Percentiles rank a stretch among this genome's conserved stretches.
Evolutionary conservation across 352 stramenopile genomes (phyloP).

Genomic region (Phytophthora colocasiae): DNA sequence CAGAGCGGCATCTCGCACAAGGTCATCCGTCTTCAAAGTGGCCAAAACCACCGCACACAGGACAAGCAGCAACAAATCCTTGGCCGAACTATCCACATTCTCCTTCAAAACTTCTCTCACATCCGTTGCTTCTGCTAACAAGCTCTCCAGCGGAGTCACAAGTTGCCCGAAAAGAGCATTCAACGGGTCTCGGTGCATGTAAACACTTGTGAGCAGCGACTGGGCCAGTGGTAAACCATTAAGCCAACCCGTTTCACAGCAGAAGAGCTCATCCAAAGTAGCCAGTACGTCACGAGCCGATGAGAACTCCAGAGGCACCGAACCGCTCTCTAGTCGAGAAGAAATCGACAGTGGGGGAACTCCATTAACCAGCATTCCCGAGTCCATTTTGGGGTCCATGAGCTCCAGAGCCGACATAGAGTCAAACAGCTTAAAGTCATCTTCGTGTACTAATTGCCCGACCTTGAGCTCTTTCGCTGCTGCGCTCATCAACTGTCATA

Average conservation of each 20-base stretch:
- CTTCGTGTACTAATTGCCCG: slow-evolving; percentile 78
- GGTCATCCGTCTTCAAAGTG: slow-evolving; percentile 77
- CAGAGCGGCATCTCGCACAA: slow-evolving; percentile 85
- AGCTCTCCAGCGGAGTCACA: slow-evolving; percentile 38
- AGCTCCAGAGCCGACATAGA: slow-evolving; percentile 96
- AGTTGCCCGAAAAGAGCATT: slow-evolving; percentile 70
- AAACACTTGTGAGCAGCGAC: slow-evolving; percentile 91
- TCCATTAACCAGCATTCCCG: slow-evolving; percentile 81
- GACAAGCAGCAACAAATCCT: slow-evolving; percentile 73
- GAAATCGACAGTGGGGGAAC: slow-evolving; percentile 61
- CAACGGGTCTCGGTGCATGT: slow-evolving; percentile 84
- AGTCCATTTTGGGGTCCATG: slow-evolving; percentile 96
- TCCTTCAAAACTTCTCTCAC: slow-evolving; percentile 38
- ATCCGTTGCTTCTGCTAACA: slow-evolving; percentile 32
- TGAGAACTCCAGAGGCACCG: slow-evolving; percentile 66
- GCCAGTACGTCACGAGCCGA: slow-evolving; percentile 73
- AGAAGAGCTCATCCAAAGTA: slow-evolving; percentile 81
- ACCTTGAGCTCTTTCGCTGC: slow-evolving; percentile 84
- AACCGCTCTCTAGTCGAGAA: slow-evolving; percentile 49
- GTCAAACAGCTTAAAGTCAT: slow-evolving; percentile 92
- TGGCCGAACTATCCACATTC: slow-evolving; percentile 39
- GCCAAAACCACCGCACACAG: slow-evolving; percentile 75
- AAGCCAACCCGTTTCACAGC: slow-evolving; percentile 83
- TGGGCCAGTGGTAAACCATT: slow-evolving; percentile 87
- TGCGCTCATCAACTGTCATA: slow-evolving; percentile 55